These are phyloP conservation scores for Penicillium dipodomyicola DNA, from an alignment of 495 filamentous ascomycete genomes.

Conservation along the genomic window DNA sequence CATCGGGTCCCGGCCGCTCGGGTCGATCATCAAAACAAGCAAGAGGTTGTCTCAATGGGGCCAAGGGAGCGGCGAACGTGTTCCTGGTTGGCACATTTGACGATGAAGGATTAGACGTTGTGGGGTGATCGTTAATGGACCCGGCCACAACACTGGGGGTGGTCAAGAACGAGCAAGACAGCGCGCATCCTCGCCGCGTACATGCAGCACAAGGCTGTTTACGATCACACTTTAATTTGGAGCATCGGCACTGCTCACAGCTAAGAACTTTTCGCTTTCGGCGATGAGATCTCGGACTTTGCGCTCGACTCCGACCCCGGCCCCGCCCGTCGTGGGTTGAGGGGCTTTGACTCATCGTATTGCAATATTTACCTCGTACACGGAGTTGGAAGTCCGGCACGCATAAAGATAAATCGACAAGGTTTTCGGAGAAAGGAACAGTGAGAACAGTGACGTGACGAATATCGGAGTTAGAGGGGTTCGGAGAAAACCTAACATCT, in stretches of 20 bases:
- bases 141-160: not conserved
- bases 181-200: slow-evolving; percentile 10
- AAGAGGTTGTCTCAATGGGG: not conserved
- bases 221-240: slow-evolving; percentile 27
- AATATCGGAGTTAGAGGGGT: not conserved
- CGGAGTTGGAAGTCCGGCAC: not conserved
- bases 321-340: too few relatives aligned
- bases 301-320: not conserved
- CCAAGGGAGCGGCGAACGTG: not conserved
- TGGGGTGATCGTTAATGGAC: not conserved
- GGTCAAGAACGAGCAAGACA: slow-evolving; percentile 2
- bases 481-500: too few relatives aligned
- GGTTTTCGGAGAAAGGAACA: too few relatives aligned
- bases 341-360: not conserved
- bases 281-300: slow-evolving; percentile 1
- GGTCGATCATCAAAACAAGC: not conserved
- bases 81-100: not conserved
- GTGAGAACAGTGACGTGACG: too few relatives aligned
- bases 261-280: slow-evolving; percentile 20
- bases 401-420: not conserved
- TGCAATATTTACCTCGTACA: not conserved
- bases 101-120: not conserved
- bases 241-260: slow-evolving; percentile 22
- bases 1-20: not conserved
- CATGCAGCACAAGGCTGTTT: slow-evolving; percentile 20